Evolutionary conservation across 495 filamentous ascomycete species (phyloP), one percentile per base, ranked within the genome.

Genomic region (Platismatia glauca): DNA sequence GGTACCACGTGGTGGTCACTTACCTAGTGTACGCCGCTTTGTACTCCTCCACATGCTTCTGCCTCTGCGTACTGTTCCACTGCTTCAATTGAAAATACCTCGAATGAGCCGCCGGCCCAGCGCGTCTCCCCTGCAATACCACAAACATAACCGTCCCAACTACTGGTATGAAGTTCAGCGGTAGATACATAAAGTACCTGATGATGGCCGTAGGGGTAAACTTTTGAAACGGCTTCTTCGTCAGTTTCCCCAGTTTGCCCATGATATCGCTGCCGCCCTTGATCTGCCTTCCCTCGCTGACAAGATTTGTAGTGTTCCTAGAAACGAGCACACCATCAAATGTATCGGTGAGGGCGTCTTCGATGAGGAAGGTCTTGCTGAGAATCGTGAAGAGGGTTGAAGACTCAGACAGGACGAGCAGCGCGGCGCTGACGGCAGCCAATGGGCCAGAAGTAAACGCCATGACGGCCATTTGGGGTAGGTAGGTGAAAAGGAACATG

Each of bases 11-110:
- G 33, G 77, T 72, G 6, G 16, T 64, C 80, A 84, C 83, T 75
- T 74, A 95, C 92, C 86, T 82, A 41, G 85, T 85, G 74, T 96
- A 92, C 31, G 84, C 82, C 1, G 79, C 85, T 57, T 78, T 75
- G 61, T 87, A 79, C 61, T 82, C 76, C 58, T 82, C 65, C 34
- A 95, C 75, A 77, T 85, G 93, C 60, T 84, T 77, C 57, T 84
- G 79, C 65, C 75, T 79, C 72, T 89, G 76, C 31, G 72, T 71
- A 18, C 75, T 71, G n/a, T 79, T 76, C 86, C 89, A 93, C 6
- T 84, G 83, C 75, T 95, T 95, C 53, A 98, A 77, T 74, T 95
- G 89, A 69, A 96, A 97, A 73, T 96, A 98, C 70, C 85, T 67
- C 7, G 70, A 71, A 71, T 86, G 83, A 38, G 78, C 75, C 1